Base-by-base conservation (phyloP, 2,329 filamentous ascomycete species). In the Mycocentrospora acerina region DNA sequence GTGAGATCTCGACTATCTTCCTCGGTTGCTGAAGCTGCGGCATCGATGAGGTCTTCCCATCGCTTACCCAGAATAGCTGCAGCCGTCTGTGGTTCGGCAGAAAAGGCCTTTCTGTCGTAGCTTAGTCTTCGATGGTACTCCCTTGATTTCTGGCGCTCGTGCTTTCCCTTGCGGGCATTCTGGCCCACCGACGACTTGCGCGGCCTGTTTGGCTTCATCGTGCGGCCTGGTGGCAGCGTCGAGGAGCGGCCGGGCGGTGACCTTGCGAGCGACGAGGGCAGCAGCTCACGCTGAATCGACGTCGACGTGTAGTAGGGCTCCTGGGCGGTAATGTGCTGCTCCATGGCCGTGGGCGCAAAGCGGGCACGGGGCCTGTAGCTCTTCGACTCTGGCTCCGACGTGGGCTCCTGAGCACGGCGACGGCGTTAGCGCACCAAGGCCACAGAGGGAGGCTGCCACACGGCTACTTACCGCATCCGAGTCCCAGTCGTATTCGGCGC, bases 11-110 rank as follows among this genome's bases (percentile, higher is more conserved):
- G 73, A 51, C 90, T 90, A 65, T 95, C 89, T 61, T 93, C 91
- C 71, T 95, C 90, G 3, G 89, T 94, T 18, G 90, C 90, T 46
- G 89, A 95, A 22, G 91, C 90, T 37, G 88, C 91, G 35, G 91
- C 91, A 68, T 96, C 90, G 51, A 97, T 94, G 44, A 97, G 77
- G 67, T 97, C 91, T 68, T 95, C 89, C 93, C 91, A 97, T 58
- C 91, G 80, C 71, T 93, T 95, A 51, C 88, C 90, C 69, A 87
- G 82, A 32, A 79, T 73, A 56, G 78, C 80, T 13, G 78, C 86
- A 43, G 86, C 85, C 14, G 81, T 82, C 40, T 85, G 80, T 16
- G 90, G 90, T 68, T 96, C 91, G 28, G 88, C 88, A 12, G 89
- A 95, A 52, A 87, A 80, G 39, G 89, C 88, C 70, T 95, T 95